These are phyloP conservation scores for Gryganskiella cystojenkinii DNA, from an alignment of 192 early-diverging fungal genomes.

Conservation along the genomic window DNA sequence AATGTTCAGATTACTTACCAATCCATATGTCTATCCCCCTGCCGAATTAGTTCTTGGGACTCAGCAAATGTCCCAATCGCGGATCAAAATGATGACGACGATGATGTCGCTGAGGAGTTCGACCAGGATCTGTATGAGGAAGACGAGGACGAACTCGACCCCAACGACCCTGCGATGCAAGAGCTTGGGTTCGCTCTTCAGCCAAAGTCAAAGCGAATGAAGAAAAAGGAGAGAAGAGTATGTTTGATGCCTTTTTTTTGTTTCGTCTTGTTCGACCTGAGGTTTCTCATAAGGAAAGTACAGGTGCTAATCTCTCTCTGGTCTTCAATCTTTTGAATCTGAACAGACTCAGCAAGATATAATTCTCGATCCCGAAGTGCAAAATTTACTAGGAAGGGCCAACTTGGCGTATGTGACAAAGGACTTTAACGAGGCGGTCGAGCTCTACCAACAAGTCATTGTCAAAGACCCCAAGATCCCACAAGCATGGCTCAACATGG, in stretches of 20 bases:
- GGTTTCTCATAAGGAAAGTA: not conserved
- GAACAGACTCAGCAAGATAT: not conserved
- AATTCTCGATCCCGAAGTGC: conserved; percentile 59
- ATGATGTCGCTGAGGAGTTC: conserved; percentile 15
- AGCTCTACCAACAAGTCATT: conserved; percentile 84
- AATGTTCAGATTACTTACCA: not conserved
- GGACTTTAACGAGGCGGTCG: conserved; percentile 77
- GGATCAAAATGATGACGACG: conserved; percentile 2
- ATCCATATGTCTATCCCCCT: not conserved
- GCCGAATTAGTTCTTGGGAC: not conserved
- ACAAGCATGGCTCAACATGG: conserved; percentile 90
- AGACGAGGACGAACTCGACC: conserved; percentile 36
- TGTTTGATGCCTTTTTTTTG: not conserved
- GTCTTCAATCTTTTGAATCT: no score
- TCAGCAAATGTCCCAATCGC: no score
- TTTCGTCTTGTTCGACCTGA: not conserved
- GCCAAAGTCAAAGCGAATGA: conserved; percentile 31
- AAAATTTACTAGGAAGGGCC: conserved; percentile 76
- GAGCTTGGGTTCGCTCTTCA: conserved; percentile 39
- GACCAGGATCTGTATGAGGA: conserved; percentile 9
- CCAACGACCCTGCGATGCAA: conserved; percentile 36
- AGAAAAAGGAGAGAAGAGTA: conserved; percentile 19
- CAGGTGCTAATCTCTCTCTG: no score
- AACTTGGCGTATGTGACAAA: conserved; percentile 78
- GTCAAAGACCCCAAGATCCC: conserved; percentile 73